Conservation (phyloP, 208 protist species). For the Wallacemonas sp. region DNA sequence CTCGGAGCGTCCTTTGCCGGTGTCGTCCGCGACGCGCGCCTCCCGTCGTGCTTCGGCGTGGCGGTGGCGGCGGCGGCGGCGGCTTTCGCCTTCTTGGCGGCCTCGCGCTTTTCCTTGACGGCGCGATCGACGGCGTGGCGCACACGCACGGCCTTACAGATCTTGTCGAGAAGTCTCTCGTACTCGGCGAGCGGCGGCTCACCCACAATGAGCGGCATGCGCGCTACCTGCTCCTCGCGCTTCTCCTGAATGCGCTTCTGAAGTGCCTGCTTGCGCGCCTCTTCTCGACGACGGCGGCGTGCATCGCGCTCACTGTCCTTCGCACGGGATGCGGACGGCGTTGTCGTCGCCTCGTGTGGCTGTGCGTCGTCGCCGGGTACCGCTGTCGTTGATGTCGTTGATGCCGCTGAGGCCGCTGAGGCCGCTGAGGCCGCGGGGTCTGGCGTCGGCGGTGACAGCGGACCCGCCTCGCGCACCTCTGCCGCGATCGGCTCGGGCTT, state of each 20-base stretch:
- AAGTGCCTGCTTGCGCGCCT: background rate
- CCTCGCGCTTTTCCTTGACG: slow-evolving; percentile 14
- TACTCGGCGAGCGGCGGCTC: slow-evolving; percentile 46
- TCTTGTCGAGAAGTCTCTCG: slow-evolving; percentile 28
- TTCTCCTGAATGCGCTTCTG: slow-evolving; percentile 13
- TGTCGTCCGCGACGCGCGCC: no score
- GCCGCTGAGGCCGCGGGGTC: no score
- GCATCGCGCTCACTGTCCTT: background rate
- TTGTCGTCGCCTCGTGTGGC: background rate
- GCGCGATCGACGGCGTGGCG: slow-evolving; percentile 1
- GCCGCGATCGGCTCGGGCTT: no score
- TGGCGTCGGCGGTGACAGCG: no score
- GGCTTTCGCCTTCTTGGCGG: slow-evolving; percentile 7
- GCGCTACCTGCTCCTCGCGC: slow-evolving; percentile 8
- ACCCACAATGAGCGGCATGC: slow-evolving; percentile 50
- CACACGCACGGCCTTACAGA: slow-evolving; percentile 19
- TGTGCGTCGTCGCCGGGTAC: no score
- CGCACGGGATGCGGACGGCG: background rate
- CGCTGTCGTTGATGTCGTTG: no score
- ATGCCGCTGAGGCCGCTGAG: no score
- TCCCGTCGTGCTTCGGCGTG: no score
- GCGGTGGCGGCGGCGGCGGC: background rate
- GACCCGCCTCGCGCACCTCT: no score
- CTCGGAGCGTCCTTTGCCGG: no score
- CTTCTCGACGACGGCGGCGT: background rate